Percentiles rank a stretch among this genome's conserved stretches.
phyloP scores from a whole-genome alignment of 2,329 filamentous ascomycete genomes.

The Didymella segeticola region DNA sequence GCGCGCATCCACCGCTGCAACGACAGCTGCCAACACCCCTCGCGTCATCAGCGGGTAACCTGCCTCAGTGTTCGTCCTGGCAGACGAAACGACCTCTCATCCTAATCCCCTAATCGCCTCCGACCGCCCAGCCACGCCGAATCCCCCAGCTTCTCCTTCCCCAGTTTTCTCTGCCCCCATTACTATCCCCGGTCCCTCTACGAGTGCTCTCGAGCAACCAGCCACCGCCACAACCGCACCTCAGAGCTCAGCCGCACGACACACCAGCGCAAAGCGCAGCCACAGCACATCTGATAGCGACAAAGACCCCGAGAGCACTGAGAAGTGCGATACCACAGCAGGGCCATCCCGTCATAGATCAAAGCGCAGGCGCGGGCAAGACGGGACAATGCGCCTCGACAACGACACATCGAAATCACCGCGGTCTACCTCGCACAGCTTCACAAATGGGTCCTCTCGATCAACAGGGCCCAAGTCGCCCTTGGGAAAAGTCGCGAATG shows the following conservation, averaged over 20 bases:
- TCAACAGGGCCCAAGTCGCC: slow-evolving; percentile 42
- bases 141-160: slow-evolving; percentile 58
- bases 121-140: slow-evolving; percentile 69
- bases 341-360: slow-evolving; percentile 45
- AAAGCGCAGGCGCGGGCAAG: slow-evolving; percentile 53
- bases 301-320: slow-evolving; percentile 27
- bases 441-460: slow-evolving; percentile 50
- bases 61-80: slow-evolving; percentile 67
- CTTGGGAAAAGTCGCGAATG: slow-evolving; percentile 49
- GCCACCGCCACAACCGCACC: slow-evolving; percentile 21
- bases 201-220: slow-evolving; percentile 23
- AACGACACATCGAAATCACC: slow-evolving; percentile 50
- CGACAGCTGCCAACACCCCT: slow-evolving; percentile 31
- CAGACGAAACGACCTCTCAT: slow-evolving; percentile 68
- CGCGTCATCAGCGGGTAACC: slow-evolving; percentile 44
- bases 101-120: slow-evolving; percentile 67
- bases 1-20: slow-evolving; percentile 26
- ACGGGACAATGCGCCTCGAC: slow-evolving; percentile 53
- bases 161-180: slow-evolving; percentile 44
- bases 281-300: slow-evolving; percentile 42
- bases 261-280: slow-evolving; percentile 40
- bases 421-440: slow-evolving; percentile 44
- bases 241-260: slow-evolving; percentile 20
- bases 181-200: slow-evolving; percentile 27
- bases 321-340: slow-evolving; percentile 30